Evolutionary conservation across 306 rosid species (phyloP).

Genomic region (Acmispon strigosus): DNA sequence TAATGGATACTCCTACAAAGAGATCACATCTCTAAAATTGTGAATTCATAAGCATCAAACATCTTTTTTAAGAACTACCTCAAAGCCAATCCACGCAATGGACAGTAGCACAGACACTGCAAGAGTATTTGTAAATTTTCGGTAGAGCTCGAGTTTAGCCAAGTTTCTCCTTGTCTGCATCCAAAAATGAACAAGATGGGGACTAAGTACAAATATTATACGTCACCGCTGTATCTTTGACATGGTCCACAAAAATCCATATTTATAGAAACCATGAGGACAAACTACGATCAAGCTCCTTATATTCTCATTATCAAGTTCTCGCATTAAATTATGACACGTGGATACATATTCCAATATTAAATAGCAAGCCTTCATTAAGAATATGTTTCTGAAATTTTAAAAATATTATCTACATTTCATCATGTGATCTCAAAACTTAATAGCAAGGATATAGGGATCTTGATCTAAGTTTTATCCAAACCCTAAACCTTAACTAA

Average conservation of each 20-base stretch:
- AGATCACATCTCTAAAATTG: neutral
- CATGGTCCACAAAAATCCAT: neutral
- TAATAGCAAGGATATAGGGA: too few species aligned
- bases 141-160: conserved; percentile 84
- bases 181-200: conserved; percentile 9
- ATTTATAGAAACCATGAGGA: neutral
- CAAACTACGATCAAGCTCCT: too few species aligned
- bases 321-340: too few species aligned
- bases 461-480: too few species aligned
- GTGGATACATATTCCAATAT: too few species aligned
- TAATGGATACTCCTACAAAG: neutral
- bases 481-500: neutral
- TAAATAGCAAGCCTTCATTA: too few species aligned
- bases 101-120: conserved; percentile 80
- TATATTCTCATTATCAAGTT: too few species aligned
- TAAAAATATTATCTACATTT: too few species aligned
- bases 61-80: conserved; percentile 42
- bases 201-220: conserved; percentile 3
- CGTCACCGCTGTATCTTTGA: neutral
- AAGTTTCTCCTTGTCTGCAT: conserved; percentile 75
- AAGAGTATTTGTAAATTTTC: conserved; percentile 84
- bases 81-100: conserved; percentile 94
- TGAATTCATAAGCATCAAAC: neutral
- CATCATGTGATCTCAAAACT: too few species aligned
- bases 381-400: too few species aligned